Conservation (phyloP, 2,329 filamentous ascomycete genomes). For the Botrytis fabae region DNA sequence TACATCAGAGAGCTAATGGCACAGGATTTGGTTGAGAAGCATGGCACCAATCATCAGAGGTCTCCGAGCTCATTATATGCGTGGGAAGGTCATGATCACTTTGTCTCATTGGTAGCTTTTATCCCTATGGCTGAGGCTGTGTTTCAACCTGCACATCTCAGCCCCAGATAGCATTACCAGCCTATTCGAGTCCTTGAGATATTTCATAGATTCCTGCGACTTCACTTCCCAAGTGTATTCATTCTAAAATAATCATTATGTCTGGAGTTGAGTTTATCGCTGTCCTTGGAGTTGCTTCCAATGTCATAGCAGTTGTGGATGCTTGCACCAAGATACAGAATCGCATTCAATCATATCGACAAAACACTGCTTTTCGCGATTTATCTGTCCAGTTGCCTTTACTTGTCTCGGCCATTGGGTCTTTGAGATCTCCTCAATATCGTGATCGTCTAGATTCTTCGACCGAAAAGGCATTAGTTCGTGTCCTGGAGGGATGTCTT, state of each 20-base stretch:
- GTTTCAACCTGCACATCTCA: slow-evolving; percentile 8
- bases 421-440: slow-evolving; percentile 1
- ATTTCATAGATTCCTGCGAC: background rate
- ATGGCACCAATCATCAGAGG: background rate
- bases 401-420: slow-evolving; percentile 11
- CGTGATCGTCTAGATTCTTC: background rate
- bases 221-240: background rate
- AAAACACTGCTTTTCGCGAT: slow-evolving; percentile 13
- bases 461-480: slow-evolving; percentile 16
- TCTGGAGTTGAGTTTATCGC: slow-evolving; percentile 17
- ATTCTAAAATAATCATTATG: background rate
- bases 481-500: slow-evolving; percentile 16
- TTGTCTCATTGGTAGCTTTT: background rate
- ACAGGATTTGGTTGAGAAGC: background rate
- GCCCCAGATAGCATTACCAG: background rate
- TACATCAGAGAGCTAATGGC: background rate
- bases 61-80: background rate
- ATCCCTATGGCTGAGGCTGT: slow-evolving; percentile 4
- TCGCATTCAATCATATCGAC: slow-evolving; percentile 15
- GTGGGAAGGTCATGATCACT: background rate
- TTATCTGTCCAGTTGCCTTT: slow-evolving; percentile 11
- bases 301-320: slow-evolving; percentile 20
- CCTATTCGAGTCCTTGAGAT: background rate
- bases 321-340: slow-evolving; percentile 12
- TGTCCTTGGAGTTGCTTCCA: slow-evolving; percentile 10